phyloP scores from a whole-genome alignment of 2,329 filamentous ascomycete genomes.

The Trichophyton benhamiae region DNA sequence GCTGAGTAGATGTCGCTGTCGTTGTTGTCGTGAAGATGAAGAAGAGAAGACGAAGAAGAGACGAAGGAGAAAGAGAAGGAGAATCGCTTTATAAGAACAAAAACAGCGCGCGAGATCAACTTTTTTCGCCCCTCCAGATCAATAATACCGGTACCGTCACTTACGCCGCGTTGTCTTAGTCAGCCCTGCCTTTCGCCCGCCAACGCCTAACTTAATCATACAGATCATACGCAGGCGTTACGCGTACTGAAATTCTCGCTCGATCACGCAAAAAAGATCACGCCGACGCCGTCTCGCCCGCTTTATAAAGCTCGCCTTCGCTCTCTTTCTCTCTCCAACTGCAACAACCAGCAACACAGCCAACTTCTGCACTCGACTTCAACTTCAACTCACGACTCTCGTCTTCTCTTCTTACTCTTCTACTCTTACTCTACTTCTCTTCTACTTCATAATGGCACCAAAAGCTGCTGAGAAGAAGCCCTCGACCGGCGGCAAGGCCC shows the following conservation, averaged over 20 bases:
- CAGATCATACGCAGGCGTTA: constrained; percentile 32
- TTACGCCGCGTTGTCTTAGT: constrained; percentile 15
- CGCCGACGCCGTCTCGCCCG: constrained; percentile 22
- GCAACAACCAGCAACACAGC: not conserved
- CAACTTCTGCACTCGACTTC: constrained; percentile 4
- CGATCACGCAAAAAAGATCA: constrained; percentile 35
- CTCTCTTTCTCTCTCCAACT: constrained; percentile 23
- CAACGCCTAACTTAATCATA: constrained; percentile 25
- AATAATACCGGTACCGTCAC: constrained; percentile 23
- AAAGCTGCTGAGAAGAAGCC: constrained; percentile 99
- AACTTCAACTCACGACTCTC: constrained; percentile 9
- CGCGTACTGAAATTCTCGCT: constrained; percentile 37
- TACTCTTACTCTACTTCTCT: constrained; percentile 12
- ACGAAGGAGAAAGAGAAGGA: constrained; percentile 13
- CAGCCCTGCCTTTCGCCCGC: not conserved
- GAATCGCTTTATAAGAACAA: constrained; percentile 6
- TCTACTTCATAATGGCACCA: constrained; percentile 61
- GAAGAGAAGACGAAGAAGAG: not conserved
- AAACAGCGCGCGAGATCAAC: constrained; percentile 34
- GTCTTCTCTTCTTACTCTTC: constrained; percentile 13
- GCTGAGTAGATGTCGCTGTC: constrained; percentile 9
- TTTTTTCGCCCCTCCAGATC: constrained; percentile 24
- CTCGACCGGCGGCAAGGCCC: constrained; percentile 82
- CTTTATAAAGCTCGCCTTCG: constrained; percentile 17
- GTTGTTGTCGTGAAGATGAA: constrained; percentile 10